Base-by-base conservation (phyloP, 2,329 filamentous ascomycete genomes). In the Geosmithia flava region DNA sequence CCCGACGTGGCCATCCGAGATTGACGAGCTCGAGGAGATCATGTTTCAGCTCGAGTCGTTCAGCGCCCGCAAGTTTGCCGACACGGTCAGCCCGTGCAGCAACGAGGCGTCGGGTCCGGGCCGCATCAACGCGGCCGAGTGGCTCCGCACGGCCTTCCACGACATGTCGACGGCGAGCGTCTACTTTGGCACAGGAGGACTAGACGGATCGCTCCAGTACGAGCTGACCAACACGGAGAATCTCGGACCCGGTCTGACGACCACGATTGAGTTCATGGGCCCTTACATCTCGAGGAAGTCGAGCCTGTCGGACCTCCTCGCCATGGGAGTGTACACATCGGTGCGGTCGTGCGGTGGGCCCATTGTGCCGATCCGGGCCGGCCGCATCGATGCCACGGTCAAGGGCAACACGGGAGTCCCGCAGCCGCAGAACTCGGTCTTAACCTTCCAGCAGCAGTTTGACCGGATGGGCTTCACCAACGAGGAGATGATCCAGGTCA, bases 91-190 rank as follows among this genome's bases (percentile, higher is more conserved):
- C 33, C 78, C 78, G 6, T 82, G 78, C 61, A 67, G 66, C 42
- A 75, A 68, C 52, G 69, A 75, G 49, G 68, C 70, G 19, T 69
- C 70, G 1, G 75, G 73, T 1, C 65, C 70, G 2, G 78, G 77
- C 44, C 72, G 78, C 45, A 68, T 74, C 39, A 77, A 75, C 43
- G 75, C 78, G 6, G 77, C 77, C 7, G 77, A 81, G 59, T 82
- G 78, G 78, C 60, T 82, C 42, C 70, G 78, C 30, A 71, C 74
- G 3, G 78, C 71, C 20, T 81, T 82, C 52, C 78, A 81, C 60
- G 78, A 81, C 57, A 78, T 80, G 71, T 66, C 75, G 4, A 77
- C 76, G 2, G 71, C 67, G 29, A 78, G 75, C 54, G 58, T 63
- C 13, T 70, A 62, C 51, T 66, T 62, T 29, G 65, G 67, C 39